Conservation (phyloP, 257 asterid species). For the Solanum megistacrolobum region DNA sequence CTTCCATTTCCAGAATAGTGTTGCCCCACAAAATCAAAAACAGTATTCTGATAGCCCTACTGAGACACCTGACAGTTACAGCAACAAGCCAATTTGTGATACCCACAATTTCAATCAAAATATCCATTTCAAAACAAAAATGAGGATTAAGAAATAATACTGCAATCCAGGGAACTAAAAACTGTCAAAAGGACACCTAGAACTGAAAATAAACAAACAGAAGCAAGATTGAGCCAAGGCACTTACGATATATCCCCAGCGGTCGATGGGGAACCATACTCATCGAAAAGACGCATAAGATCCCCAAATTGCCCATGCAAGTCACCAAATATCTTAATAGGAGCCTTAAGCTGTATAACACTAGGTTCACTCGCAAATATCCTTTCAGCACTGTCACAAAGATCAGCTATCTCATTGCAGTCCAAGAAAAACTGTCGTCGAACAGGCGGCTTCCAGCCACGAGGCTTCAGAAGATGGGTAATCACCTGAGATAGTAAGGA, state of each 20-base stretch:
- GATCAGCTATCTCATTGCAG: constrained; percentile 98
- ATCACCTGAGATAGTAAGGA: constrained; percentile 48
- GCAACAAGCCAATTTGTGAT: background rate
- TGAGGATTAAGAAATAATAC: background rate
- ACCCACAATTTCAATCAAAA: background rate
- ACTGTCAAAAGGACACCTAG: background rate
- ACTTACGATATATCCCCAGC: constrained; percentile 99
- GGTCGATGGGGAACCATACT: constrained; percentile 98
- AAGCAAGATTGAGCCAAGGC: background rate
- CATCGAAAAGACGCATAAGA: constrained; percentile 97
- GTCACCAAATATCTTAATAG: constrained; percentile 95
- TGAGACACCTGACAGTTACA: background rate
- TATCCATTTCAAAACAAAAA: background rate
- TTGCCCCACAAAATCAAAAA: background rate
- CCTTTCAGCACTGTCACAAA: constrained; percentile 94
- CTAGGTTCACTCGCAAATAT: constrained; percentile 89
- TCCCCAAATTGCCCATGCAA: constrained; percentile 99
- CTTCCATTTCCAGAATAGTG: background rate
- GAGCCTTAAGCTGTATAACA: constrained; percentile 91
- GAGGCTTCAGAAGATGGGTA: constrained; percentile 90
- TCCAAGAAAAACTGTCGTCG: constrained; percentile 94
- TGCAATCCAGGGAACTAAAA: background rate
- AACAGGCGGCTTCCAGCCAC: constrained; percentile 99
- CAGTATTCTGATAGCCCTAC: background rate
- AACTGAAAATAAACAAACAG: background rate